Evolutionary conservation across 257 asterid species (phyloP), one percentile per base, ranked within the genome.

Genomic region (Solanum rostratum): DNA sequence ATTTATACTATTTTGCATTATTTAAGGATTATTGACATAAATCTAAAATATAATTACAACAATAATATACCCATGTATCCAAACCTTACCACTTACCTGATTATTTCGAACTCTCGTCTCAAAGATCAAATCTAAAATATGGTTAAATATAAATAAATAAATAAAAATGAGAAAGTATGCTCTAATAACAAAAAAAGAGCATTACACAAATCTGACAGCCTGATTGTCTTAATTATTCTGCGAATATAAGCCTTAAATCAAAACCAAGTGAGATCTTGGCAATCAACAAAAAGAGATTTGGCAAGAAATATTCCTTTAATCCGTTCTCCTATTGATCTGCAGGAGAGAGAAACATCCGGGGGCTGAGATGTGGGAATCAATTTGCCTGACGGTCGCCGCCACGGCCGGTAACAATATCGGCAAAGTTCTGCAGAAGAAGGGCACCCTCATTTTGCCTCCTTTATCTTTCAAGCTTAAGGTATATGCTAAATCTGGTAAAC

Each of bases 331-430:
- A 22, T 59, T 59, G 68, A 59, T 59, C 68, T 5, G 27, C 52
- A 5, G 52, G 84, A 53, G 57, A 74, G 54, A 37, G 43, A 74
- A 84, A 29, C 39, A 33, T 24, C 19, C 15, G 15, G n/a, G 76
- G 59, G 60, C 53, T 84, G 89, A 85, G 86, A 97, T 95, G 99
- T 97, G 99, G 99, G 98, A 93, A 91, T 89, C 98, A 81, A 90
- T 94, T 84, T 91, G 93, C 92, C 86, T 97, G 18, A 97, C 99
- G 87, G 30, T 95, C 55, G 98, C 97, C 81, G 99, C 99, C 59
- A 95, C 99, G 73, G 99, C 99, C 85, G 99, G 99, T 2, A 97
- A 95, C 89, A 97, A 97, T 93, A 95, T 97, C 91, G 99, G 99
- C 78, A 97, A 97, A 90, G 97, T 95, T 59, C 98, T 97, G 37